phyloP scores from a whole-genome alignment of 1,284 basidiomycete species.

The Meripilus lineatus region DNA sequence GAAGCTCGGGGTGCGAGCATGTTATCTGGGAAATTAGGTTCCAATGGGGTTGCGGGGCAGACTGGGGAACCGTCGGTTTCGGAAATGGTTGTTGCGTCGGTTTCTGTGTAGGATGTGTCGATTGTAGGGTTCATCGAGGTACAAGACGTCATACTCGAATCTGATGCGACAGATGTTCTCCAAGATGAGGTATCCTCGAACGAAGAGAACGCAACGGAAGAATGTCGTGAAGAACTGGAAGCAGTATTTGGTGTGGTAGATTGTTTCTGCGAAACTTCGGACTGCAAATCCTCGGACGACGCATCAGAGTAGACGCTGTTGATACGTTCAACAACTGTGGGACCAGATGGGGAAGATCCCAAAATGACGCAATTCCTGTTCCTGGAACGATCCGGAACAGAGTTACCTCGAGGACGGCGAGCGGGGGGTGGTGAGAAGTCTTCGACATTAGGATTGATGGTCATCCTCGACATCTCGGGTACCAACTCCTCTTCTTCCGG shows the following conservation, averaged over 20 bases:
- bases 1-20: conserved; percentile 37
- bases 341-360: conserved; percentile 6
- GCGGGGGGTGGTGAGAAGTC: conserved; percentile 8
- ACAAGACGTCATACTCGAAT: conserved; percentile 5
- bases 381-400: conserved; percentile 13
- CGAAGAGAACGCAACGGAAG: conserved; percentile 10
- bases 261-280: not conserved
- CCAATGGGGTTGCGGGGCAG: too few species aligned
- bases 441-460: conserved; percentile 1
- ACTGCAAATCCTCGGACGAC: not conserved
- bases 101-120: too few species aligned
- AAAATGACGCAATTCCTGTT: conserved; percentile 15
- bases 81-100: too few species aligned
- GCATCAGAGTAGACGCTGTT: too few species aligned
- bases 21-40: conserved; percentile 1
- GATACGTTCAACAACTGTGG: conserved; percentile 3
- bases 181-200: conserved; percentile 24
- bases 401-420: conserved; percentile 15
- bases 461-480: conserved; percentile 4
- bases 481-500: conserved; percentile 14
- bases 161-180: conserved; percentile 20
- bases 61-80: too few species aligned
- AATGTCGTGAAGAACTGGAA: conserved; percentile 8
- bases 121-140: conserved; percentile 7
- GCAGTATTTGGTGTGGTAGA: too few species aligned